These are phyloP conservation scores for Stagonosporopsis chrysanthemi DNA, from an alignment of 2,329 filamentous ascomycete species.

Conservation along the genomic window DNA sequence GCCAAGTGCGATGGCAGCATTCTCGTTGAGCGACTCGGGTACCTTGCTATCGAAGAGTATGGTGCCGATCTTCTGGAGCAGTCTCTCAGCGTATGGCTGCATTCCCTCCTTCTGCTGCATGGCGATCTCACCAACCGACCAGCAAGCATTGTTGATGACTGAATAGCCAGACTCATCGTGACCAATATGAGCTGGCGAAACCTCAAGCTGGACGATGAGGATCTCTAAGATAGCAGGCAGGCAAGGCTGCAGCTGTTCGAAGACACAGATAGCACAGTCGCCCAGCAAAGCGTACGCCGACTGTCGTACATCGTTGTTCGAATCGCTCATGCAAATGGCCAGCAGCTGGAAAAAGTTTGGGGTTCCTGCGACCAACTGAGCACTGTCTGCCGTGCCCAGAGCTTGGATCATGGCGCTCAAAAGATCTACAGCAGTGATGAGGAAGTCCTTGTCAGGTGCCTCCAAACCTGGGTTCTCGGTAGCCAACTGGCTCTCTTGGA, in stretches of 20 bases:
- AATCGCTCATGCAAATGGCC: conserved; percentile 89
- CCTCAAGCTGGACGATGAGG: conserved; percentile 85
- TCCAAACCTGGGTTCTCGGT: conserved; percentile 74
- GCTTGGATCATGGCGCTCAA: conserved; percentile 93
- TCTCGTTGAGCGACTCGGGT: conserved; percentile 87
- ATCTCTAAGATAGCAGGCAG: conserved; percentile 78
- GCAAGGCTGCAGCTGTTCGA: conserved; percentile 77
- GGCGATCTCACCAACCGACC: conserved; percentile 92
- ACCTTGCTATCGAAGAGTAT: conserved; percentile 88
- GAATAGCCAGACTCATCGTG: conserved; percentile 86
- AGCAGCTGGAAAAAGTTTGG: conserved; percentile 90
- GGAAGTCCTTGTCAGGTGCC: conserved; percentile 92
- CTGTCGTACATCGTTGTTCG: conserved; percentile 89
- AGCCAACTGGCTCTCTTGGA: conserved; percentile 79
- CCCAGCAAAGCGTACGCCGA: conserved; percentile 94
- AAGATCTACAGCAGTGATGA: conserved; percentile 93
- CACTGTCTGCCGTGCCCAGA: conserved; percentile 74
- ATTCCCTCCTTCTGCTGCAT: conserved; percentile 77
- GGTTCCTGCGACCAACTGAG: conserved; percentile 76
- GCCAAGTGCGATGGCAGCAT: conserved; percentile 91
- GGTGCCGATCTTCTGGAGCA: conserved; percentile 78
- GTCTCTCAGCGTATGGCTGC: conserved; percentile 76
- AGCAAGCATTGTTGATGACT: conserved; percentile 97
- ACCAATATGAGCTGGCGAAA: conserved; percentile 72
- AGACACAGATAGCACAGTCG: conserved; percentile 93